phyloP scores from a whole-genome alignment of 179 eudicot species.

The Actinidia chinensis region DNA sequence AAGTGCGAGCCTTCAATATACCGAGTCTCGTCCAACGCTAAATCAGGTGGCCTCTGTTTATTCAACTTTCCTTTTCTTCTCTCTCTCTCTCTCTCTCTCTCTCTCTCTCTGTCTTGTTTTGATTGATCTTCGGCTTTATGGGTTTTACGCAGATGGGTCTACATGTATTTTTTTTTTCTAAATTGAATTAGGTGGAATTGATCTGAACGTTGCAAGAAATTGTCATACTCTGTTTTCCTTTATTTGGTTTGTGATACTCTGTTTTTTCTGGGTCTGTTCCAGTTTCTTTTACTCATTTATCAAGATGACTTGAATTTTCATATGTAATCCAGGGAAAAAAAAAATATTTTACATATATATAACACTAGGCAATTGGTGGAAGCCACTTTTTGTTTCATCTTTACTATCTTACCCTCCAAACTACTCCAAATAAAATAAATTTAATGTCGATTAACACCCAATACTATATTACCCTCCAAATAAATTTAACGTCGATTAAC shows the following conservation, averaged over 20 bases:
- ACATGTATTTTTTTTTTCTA: neutral
- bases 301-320: neutral
- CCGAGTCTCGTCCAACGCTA: conserved; percentile 59
- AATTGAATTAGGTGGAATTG: neutral
- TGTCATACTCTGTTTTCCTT: neutral
- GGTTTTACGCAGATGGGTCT: neutral
- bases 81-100: neutral
- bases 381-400: no score
- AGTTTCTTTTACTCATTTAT: neutral
- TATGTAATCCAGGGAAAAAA: no score
- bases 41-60: conserved; percentile 41
- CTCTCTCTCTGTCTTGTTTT: neutral
- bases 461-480: no score
- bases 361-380: no score
- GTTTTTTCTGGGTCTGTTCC: neutral
- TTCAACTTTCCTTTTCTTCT: no score
- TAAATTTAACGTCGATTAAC: no score
- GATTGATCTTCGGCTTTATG: neutral
- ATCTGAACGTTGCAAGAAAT: conserved; percentile 1
- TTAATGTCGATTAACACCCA: no score
- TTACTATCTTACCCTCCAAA: no score
- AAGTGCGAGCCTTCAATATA: conserved; percentile 44
- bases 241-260: neutral
- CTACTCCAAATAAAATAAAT: no score
- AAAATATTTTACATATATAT: no score